phyloP scores from a whole-genome alignment of 1,139 yeast genomes.

The Hemisphaericaspora xylofermentans region DNA sequence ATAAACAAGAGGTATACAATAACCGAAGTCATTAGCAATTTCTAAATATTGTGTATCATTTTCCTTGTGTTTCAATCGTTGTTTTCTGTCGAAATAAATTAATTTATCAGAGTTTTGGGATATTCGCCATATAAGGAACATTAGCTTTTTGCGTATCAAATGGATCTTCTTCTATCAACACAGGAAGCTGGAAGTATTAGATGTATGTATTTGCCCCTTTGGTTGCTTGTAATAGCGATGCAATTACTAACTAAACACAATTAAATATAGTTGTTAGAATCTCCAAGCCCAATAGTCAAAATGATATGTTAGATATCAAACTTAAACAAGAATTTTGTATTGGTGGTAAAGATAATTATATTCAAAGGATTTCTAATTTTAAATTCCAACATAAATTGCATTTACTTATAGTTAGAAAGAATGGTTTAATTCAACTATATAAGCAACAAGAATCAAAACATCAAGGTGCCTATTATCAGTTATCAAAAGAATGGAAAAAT shows the following conservation, averaged over 20 bases:
- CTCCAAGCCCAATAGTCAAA: constrained; percentile 8
- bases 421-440: constrained; percentile 35
- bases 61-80: background rate
- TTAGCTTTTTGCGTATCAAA: background rate
- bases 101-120: too few species aligned
- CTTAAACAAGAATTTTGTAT: constrained; percentile 21
- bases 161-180: constrained; percentile 9
- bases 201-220: constrained; percentile 8
- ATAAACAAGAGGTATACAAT: background rate
- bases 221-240: background rate
- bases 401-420: constrained; percentile 27
- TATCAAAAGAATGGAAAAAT: constrained; percentile 41
- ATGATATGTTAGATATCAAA: constrained; percentile 12
- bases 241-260: background rate
- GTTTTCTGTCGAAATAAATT: too few species aligned
- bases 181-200: constrained; percentile 9
- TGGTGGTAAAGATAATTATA: constrained; percentile 19
- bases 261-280: constrained; percentile 15
- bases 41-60: background rate
- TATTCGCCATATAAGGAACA: too few species aligned
- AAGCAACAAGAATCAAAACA: constrained; percentile 15
- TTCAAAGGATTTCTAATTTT: constrained; percentile 23
- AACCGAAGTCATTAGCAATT: too few species aligned
- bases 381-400: constrained; percentile 21
- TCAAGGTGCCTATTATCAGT: constrained; percentile 17